Percentiles rank a stretch among this genome's conserved stretches.
phyloP scores from a whole-genome alignment of 768 basidiomycete species.

The Boletus vinaceobasis region DNA sequence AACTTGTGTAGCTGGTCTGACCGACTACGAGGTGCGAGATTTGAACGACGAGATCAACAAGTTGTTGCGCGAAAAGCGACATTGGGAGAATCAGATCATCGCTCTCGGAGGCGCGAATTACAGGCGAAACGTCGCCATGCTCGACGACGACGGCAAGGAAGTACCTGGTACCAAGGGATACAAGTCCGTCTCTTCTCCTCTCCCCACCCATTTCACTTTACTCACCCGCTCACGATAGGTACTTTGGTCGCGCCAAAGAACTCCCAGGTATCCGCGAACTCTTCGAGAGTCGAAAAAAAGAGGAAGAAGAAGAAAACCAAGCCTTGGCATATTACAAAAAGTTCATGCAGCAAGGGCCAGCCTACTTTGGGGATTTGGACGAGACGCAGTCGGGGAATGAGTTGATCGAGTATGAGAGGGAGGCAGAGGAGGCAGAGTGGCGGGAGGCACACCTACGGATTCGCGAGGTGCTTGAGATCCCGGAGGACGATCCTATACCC shows the following conservation, averaged over 20 bases:
- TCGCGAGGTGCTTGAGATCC: constrained; percentile 50
- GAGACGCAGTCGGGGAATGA: constrained; percentile 56
- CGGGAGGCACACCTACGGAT: constrained; percentile 56
- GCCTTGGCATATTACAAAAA: constrained; percentile 76
- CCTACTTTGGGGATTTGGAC: constrained; percentile 90
- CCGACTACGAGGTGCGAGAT: constrained; percentile 94
- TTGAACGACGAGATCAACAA: constrained; percentile 98
- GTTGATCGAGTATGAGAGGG: constrained; percentile 66
- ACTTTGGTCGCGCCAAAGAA: constrained; percentile 96
- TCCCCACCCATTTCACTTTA: neutral
- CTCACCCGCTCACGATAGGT: constrained; percentile 45
- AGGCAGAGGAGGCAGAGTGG: constrained; percentile 74
- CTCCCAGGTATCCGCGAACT: constrained; percentile 93
- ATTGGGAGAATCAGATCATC: constrained; percentile 99
- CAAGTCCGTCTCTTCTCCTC: constrained; percentile 58
- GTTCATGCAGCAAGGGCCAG: constrained; percentile 82
- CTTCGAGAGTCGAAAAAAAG: constrained; percentile 82
- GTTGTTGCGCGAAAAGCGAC: constrained; percentile 88
- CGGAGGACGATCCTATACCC: constrained; percentile 50
- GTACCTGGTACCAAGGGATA: constrained; percentile 97
- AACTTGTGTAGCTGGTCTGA: constrained; percentile 68
- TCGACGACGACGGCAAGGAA: constrained; percentile 93
- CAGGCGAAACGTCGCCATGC: constrained; percentile 86
- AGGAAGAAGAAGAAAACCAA: constrained; percentile 86
- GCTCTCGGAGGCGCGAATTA: constrained; percentile 95